Evolutionary conservation across 306 rosid genomes (phyloP).

Genomic region (Hippophae tibetana): DNA sequence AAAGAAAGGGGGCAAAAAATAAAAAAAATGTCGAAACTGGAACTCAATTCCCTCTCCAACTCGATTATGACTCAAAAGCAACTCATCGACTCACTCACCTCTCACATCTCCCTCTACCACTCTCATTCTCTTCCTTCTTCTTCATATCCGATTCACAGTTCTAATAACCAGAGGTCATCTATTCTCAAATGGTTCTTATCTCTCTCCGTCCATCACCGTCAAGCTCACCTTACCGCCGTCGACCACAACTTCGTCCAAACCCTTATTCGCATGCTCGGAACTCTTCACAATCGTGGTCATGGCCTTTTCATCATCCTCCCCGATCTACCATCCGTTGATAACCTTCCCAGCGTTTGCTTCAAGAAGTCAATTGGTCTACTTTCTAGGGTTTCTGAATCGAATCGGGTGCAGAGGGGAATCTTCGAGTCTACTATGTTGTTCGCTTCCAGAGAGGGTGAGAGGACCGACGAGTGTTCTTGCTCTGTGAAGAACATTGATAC

Average conservation of each 20-base stretch:
- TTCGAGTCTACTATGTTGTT: conserved; percentile 44
- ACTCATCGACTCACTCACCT: conserved; percentile 74
- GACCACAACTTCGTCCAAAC: conserved; percentile 51
- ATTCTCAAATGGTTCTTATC: conserved; percentile 78
- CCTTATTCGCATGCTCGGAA: conserved; percentile 55
- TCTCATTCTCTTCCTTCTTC: conserved; percentile 28
- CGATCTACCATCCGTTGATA: conserved; percentile 41
- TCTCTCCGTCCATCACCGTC: conserved; percentile 63
- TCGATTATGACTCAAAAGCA: conserved; percentile 52
- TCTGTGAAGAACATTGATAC: conserved; percentile 40
- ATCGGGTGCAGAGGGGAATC: conserved; percentile 20
- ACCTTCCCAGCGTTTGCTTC: conserved; percentile 65
- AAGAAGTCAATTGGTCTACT: conserved; percentile 61
- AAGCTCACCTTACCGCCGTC: conserved; percentile 52
- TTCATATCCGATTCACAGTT: conserved; percentile 18
- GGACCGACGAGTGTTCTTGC: conserved; percentile 36
- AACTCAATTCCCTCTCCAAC: conserved; percentile 14
- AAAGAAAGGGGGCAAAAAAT: no score
- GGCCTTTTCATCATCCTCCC: conserved; percentile 76
- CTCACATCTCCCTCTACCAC: conserved; percentile 79
- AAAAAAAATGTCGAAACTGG: conserved; percentile 10
- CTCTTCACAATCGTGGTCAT: conserved; percentile 36
- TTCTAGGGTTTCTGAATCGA: conserved; percentile 43
- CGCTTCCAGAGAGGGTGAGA: conserved; percentile 53
- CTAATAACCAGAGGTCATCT: conserved; percentile 37